Evolutionary conservation across 805 yeast species (phyloP).

Genomic region (Ogataea corticis): DNA sequence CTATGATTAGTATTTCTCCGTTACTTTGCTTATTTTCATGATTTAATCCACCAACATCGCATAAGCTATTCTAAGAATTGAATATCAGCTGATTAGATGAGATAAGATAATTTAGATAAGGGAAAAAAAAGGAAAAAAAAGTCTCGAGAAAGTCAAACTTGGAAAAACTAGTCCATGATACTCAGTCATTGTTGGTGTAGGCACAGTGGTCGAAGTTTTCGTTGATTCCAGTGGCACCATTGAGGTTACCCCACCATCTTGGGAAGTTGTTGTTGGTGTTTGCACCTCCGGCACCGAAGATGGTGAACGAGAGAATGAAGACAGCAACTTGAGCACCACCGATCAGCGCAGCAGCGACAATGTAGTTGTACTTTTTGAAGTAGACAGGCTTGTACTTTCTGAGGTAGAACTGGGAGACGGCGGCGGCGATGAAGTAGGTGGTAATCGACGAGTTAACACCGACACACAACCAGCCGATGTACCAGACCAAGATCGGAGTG

Average conservation of each 20-base stretch:
- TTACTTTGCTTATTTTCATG: too few species aligned
- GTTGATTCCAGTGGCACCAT: slow-evolving; percentile 16
- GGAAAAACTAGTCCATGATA: too few species aligned
- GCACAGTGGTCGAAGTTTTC: slow-evolving; percentile 20
- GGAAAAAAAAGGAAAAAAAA: neutral
- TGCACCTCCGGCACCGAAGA: slow-evolving; percentile 35
- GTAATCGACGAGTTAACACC: slow-evolving; percentile 37
- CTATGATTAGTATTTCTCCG: too few species aligned
- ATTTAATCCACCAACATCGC: neutral
- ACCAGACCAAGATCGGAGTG: slow-evolving; percentile 33
- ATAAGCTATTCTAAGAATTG: neutral
- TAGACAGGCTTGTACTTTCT: slow-evolving; percentile 27
- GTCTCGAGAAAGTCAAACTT: too few species aligned
- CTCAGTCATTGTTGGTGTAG: slow-evolving; percentile 13
- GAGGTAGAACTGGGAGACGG: slow-evolving; percentile 27
- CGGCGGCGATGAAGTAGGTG: slow-evolving; percentile 30
- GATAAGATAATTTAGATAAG: neutral
- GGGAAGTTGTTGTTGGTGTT: slow-evolving; percentile 30
- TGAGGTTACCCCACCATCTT: slow-evolving; percentile 36
- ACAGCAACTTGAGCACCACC: slow-evolving; percentile 43
- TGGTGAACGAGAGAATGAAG: slow-evolving; percentile 34
- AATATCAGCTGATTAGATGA: neutral
- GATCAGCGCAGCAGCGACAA: slow-evolving; percentile 50
- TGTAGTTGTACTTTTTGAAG: slow-evolving; percentile 48
- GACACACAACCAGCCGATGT: slow-evolving; percentile 35